Percentiles rank a stretch among this genome's conserved stretches.
Evolutionary conservation across 2,329 filamentous ascomycete species (phyloP).

Genomic region (Xylaria sp.): DNA sequence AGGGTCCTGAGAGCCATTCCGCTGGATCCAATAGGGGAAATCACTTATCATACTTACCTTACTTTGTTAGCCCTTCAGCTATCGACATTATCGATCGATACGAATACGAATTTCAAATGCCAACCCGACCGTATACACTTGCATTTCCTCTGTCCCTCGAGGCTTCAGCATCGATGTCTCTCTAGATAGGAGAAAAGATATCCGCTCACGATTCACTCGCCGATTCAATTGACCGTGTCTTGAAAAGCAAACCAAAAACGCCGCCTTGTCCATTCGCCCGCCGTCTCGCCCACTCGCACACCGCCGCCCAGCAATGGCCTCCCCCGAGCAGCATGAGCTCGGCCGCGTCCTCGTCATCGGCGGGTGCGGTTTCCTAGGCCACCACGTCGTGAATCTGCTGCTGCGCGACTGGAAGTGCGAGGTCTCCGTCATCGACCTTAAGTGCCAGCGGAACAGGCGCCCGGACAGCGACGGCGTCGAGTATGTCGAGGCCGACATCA

Average conservation of each 20-base stretch:
- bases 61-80: neutral
- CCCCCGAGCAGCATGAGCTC: slow-evolving; percentile 57
- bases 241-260: neutral
- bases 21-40: slow-evolving; percentile 24
- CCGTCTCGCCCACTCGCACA: neutral
- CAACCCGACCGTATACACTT: neutral
- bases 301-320: slow-evolving; percentile 36
- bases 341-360: slow-evolving; percentile 82
- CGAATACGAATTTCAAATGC: slow-evolving; percentile 29
- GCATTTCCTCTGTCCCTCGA: neutral
- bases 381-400: slow-evolving; percentile 81
- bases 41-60: neutral
- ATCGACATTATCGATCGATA: slow-evolving; percentile 10
- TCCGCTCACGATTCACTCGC: neutral
- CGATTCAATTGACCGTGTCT: neutral
- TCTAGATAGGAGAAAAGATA: neutral
- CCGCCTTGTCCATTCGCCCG: neutral
- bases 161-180: neutral
- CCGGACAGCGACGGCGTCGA: slow-evolving; percentile 64
- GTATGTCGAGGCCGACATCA: slow-evolving; percentile 84
- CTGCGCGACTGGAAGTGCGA: slow-evolving; percentile 68
- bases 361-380: slow-evolving; percentile 85
- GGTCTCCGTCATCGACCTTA: slow-evolving; percentile 78
- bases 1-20: slow-evolving; percentile 12
- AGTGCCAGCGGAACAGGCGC: slow-evolving; percentile 75